Evolutionary conservation across 1,284 basidiomycete genomes (phyloP), one percentile per base, ranked within the genome.

Genomic region (Leccinum pseudoinsigne): DNA sequence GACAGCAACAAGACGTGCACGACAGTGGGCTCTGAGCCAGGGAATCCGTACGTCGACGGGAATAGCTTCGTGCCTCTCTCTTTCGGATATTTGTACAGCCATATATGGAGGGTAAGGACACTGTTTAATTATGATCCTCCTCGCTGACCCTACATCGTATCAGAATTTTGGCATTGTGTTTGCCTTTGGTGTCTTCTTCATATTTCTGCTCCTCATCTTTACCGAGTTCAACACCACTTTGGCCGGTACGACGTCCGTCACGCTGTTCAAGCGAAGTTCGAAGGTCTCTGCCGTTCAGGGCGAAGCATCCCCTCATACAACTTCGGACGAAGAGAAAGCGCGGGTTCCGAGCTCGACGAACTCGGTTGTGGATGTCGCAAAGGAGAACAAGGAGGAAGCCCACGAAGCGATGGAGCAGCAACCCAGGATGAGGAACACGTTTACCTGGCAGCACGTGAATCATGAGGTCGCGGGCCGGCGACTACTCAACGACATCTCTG

Each of bases 401-500:
- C 56, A 50, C 1, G 26, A 63, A 10, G 72, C 69, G 18, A 10
- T 71, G 42, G 61, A 54, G 5, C 7, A 54, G 2, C 69, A 74
- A 34, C 69, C 72, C 2, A 63, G 2, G 61, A 72, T 72, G 67
- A 61, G 42, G 14, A 62, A 71, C 34, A 77, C 84, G 14, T 90
- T 91, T 71, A 83, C 88, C 0, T 91, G 88, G 87, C 79, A 84
- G 55, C 78, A 86, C 66, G 66, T 91, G 53, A 74, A 79, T 42
- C 93, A 92, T 70, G 79, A 83, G 42, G 86, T 94, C 28, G 80
- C 81, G 34, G 79, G 78, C 0, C 78, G 89, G 31, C 79, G 81
- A 57, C 82, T 96, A 7, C 79, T 96, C 63, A 84, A 94, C 69
- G 84, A 93, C 67, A 85, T 97, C 7, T 90, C 87, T 61, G 95